Evolutionary conservation across 176 grass and related monocot species (phyloP).

Genomic region (Pontederia crassipes): DNA sequence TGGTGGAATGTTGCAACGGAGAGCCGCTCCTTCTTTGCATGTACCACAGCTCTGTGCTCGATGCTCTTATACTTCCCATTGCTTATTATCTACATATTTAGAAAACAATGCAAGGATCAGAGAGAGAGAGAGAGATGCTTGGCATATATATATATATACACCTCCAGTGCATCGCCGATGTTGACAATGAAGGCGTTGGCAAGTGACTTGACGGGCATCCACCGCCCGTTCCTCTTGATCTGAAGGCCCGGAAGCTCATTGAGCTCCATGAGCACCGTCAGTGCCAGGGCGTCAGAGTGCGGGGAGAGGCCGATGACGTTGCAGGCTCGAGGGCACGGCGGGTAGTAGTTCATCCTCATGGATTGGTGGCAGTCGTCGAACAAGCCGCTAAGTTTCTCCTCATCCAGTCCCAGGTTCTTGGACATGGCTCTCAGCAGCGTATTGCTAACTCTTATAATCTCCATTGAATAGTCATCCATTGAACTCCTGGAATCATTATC

Average conservation of each 20-base stretch:
- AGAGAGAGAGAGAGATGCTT: no score
- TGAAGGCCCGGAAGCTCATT: slow-evolving; percentile 54
- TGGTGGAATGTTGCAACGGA: neutral
- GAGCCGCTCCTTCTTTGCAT: neutral
- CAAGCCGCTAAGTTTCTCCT: slow-evolving; percentile 16
- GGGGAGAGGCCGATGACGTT: slow-evolving; percentile 54
- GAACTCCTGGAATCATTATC: slow-evolving; percentile 16
- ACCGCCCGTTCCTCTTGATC: slow-evolving; percentile 29
- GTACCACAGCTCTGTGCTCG: neutral
- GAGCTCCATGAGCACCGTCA: slow-evolving; percentile 52
- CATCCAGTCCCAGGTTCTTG: slow-evolving; percentile 26
- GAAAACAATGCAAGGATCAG: no score
- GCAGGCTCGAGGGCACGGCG: slow-evolving; percentile 23
- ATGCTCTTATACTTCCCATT: slow-evolving; percentile 6
- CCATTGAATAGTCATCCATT: slow-evolving; percentile 30
- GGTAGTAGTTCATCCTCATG: slow-evolving; percentile 72
- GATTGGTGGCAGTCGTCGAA: slow-evolving; percentile 23
- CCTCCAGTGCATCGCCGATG: slow-evolving; percentile 53
- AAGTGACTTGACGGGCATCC: slow-evolving; percentile 34
- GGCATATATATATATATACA: neutral
- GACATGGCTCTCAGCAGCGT: slow-evolving; percentile 31
- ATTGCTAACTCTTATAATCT: slow-evolving; percentile 25
- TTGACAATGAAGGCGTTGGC: slow-evolving; percentile 51
- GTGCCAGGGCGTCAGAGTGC: slow-evolving; percentile 35
- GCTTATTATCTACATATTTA: neutral